These are phyloP conservation scores for Durusdinium trenchii DNA, from an alignment of 73 alveolate species.

Conservation along the genomic window DNA sequence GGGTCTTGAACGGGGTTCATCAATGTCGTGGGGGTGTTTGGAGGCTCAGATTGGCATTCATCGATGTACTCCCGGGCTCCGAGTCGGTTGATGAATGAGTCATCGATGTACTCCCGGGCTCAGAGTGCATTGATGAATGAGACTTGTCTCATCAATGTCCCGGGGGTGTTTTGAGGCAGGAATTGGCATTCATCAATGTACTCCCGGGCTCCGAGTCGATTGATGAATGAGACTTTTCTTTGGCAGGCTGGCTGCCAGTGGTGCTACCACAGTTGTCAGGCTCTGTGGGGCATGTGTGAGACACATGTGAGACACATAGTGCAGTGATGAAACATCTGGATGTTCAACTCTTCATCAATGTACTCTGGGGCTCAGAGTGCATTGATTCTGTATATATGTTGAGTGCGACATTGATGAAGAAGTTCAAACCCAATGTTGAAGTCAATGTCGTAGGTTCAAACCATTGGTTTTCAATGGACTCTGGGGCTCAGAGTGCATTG, in stretches of 20 bases:
- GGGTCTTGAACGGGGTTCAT: background rate
- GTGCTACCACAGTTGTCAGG: background rate
- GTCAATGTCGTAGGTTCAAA: background rate
- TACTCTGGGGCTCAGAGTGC: conserved; percentile 11
- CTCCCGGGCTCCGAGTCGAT: background rate
- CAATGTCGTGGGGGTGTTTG: background rate
- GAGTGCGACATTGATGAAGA: background rate
- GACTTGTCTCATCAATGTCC: background rate
- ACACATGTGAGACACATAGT: background rate
- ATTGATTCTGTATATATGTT: background rate
- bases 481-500: conserved; percentile 18
- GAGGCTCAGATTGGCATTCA: background rate
- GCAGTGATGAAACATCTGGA: background rate
- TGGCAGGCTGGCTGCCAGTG: background rate
- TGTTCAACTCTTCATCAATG: conserved; percentile 4
- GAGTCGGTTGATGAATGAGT: no score
- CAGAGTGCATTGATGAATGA: no score
- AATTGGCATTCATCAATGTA: background rate
- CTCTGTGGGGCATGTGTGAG: background rate
- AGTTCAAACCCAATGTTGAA: background rate
- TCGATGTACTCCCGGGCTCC: conserved; percentile 10
- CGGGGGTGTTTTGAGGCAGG: background rate
- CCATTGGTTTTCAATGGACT: background rate
- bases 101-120: conserved; percentile 24
- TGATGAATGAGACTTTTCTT: background rate